Evolutionary conservation across 345 rosid species (phyloP).

Genomic region (Bretschneidera sinensis): DNA sequence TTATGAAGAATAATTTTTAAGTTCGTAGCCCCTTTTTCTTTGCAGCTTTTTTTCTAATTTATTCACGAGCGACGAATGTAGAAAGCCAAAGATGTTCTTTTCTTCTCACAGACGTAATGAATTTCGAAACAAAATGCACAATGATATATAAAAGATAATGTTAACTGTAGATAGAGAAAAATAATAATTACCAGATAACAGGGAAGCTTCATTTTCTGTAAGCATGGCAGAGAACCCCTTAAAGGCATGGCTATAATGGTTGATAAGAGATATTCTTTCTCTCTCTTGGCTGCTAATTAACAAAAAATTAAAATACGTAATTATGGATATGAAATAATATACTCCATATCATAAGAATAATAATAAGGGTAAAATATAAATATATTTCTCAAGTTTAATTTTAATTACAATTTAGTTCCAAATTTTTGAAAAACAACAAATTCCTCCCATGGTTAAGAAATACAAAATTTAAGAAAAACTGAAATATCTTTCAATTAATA

Average conservation of each 20-base stretch:
- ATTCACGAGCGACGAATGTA: no score
- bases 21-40: background rate
- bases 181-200: conserved; percentile 41
- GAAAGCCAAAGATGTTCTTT: background rate
- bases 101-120: no score
- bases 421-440: no score
- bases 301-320: background rate
- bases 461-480: no score
- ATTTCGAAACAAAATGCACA: no score
- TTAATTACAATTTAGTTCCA: no score
- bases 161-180: background rate
- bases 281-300: conserved; percentile 34
- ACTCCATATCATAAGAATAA: background rate
- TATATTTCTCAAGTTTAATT: no score
- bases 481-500: no score
- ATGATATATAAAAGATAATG: background rate
- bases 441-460: no score
- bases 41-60: background rate
- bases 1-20: background rate
- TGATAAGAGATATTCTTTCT: conserved; percentile 37
- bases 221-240: conserved; percentile 83
- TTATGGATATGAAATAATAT: background rate
- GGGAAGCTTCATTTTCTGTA: conserved; percentile 58
- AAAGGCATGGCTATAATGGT: conserved; percentile 59
- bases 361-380: background rate